A percentile compares a stretch with the other conserved stretches of the same genome.
These are phyloP conservation scores for Cystofilobasidium ferigula DNA, from an alignment of 768 basidiomycete genomes.

Conservation along the genomic window DNA sequence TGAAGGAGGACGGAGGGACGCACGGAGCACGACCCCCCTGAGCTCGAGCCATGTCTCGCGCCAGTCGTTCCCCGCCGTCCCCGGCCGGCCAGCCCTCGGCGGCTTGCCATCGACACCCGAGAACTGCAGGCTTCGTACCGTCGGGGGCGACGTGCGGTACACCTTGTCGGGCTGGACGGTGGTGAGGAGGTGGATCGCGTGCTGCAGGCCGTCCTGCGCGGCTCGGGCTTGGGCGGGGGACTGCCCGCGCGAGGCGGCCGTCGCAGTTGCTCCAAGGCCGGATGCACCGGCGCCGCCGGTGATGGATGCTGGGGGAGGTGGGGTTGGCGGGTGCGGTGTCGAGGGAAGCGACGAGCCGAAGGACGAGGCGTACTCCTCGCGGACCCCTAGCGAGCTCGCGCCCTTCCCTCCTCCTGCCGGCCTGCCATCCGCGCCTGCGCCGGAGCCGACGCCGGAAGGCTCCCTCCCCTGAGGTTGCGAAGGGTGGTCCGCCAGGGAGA, in stretches of 20 bases:
- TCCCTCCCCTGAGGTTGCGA: too few relatives aligned
- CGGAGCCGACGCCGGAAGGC: neutral
- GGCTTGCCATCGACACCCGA: slow-evolving; percentile 23
- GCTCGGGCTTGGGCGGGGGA: neutral
- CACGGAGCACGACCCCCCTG: slow-evolving; percentile 38
- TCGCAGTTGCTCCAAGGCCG: too few relatives aligned
- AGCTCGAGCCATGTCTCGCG: slow-evolving; percentile 39
- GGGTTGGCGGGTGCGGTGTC: neutral
- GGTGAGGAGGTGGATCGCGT: slow-evolving; percentile 23
- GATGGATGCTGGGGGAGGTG: neutral
- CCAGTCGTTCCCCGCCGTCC: slow-evolving; percentile 38
- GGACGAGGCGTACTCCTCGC: too few relatives aligned
- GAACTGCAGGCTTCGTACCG: slow-evolving; percentile 11
- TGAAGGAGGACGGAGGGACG: slow-evolving; percentile 6
- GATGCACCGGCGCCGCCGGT: neutral
- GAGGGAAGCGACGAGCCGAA: too few relatives aligned
- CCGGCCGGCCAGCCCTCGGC: slow-evolving; percentile 35
- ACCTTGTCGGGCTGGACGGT: slow-evolving; percentile 25
- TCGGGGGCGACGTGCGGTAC: slow-evolving; percentile 20
- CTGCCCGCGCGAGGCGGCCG: neutral
- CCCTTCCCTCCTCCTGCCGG: neutral
- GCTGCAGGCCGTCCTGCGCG: slow-evolving; percentile 4
- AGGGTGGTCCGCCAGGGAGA: neutral
- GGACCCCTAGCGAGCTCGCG: too few relatives aligned
- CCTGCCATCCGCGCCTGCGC: neutral